Percentiles rank a stretch among this genome's conserved stretches.
Conservation (phyloP, 2,329 filamentous ascomycete species). For the Colletotrichum filicis region DNA sequence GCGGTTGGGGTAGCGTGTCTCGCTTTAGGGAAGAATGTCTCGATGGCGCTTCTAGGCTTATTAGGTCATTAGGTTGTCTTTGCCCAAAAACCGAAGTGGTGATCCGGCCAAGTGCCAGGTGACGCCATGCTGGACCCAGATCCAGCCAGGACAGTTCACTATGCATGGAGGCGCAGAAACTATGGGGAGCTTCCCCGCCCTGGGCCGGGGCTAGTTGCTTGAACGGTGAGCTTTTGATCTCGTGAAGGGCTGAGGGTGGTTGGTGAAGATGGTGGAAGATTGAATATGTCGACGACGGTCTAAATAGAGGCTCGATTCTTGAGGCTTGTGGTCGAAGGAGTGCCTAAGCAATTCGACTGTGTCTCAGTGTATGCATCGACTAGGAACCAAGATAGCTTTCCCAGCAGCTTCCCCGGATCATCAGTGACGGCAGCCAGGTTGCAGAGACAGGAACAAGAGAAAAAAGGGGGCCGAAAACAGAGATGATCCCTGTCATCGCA, state of each 20-base stretch:
- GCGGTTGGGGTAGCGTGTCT: slow-evolving; percentile 1
- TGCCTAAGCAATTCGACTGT: neutral
- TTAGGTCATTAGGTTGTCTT: neutral
- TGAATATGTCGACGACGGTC: neutral
- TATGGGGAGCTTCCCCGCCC: slow-evolving; percentile 23
- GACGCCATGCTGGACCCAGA: slow-evolving; percentile 27
- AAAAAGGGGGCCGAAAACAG: slow-evolving; percentile 6
- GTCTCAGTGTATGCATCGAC: neutral
- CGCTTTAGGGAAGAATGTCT: neutral
- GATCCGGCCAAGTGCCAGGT: slow-evolving; percentile 27
- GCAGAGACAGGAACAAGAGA: slow-evolving; percentile 19
- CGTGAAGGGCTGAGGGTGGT: neutral
- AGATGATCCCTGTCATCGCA: slow-evolving; percentile 27
- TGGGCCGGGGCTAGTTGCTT: slow-evolving; percentile 6
- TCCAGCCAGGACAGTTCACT: slow-evolving; percentile 17
- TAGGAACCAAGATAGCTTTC: neutral
- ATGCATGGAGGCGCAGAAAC: slow-evolving; percentile 14
- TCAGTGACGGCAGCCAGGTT: slow-evolving; percentile 13
- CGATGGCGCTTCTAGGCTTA: neutral
- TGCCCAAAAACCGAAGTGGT: neutral
- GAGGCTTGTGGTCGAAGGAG: neutral
- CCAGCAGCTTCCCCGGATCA: slow-evolving; percentile 31
- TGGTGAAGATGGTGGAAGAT: neutral
- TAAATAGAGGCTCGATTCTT: neutral
- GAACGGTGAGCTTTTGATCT: slow-evolving; percentile 6